Evolutionary conservation across 1,139 yeast species (phyloP).

Genomic region (Magnusiomyces ingens): DNA sequence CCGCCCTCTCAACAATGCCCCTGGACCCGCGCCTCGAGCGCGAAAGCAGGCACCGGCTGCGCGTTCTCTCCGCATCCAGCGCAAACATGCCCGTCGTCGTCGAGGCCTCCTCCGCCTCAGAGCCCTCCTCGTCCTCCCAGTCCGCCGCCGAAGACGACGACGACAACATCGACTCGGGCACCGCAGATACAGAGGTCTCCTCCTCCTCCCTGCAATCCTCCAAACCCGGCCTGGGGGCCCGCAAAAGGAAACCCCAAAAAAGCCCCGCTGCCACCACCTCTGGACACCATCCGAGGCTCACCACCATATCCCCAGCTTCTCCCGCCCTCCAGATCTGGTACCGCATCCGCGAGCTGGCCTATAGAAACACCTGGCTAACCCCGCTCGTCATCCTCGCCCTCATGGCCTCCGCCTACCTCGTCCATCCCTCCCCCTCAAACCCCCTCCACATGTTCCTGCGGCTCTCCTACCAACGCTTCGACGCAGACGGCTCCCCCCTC

Average conservation of each 20-base stretch:
- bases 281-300: slow-evolving; percentile 1
- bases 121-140: neutral
- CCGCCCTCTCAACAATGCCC: slow-evolving; percentile 35
- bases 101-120: neutral
- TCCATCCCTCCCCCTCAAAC: slow-evolving; percentile 44
- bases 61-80: slow-evolving; percentile 29
- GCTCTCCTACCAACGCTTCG: slow-evolving; percentile 50
- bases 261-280: neutral
- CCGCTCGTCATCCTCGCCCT: slow-evolving; percentile 45
- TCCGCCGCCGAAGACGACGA: neutral
- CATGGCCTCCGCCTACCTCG: slow-evolving; percentile 31
- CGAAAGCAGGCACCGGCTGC: slow-evolving; percentile 31
- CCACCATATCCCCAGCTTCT: slow-evolving; percentile 2
- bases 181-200: neutral
- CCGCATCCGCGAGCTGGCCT: slow-evolving; percentile 53
- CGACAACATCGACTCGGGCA: neutral
- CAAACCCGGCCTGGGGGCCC: too few species aligned
- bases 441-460: slow-evolving; percentile 58
- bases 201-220: neutral
- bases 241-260: neutral
- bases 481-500: slow-evolving; percentile 20
- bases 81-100: neutral
- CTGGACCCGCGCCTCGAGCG: slow-evolving; percentile 28
- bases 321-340: slow-evolving; percentile 38
- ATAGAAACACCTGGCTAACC: slow-evolving; percentile 72